These are phyloP conservation scores for Turnera subulata DNA, from an alignment of 345 rosid genomes.

Conservation along the genomic window DNA sequence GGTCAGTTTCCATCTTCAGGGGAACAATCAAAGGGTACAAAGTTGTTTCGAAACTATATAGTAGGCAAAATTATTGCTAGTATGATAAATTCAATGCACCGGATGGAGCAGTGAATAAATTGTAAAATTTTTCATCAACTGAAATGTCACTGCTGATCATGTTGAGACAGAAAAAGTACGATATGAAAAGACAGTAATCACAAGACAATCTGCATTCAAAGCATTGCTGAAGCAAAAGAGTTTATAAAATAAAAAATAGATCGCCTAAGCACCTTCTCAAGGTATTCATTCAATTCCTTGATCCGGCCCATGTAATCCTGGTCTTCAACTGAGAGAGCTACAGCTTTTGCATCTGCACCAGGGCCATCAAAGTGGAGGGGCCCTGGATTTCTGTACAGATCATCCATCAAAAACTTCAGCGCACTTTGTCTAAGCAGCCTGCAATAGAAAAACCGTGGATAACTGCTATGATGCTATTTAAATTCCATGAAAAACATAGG, in stretches of 20 bases:
- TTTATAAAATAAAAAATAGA: not conserved
- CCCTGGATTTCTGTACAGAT: slow-evolving; percentile 93
- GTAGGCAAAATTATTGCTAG: too few species aligned
- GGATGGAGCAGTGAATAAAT: too few species aligned
- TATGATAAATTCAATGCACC: too few species aligned
- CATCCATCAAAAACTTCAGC: slow-evolving; percentile 73
- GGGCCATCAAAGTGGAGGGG: slow-evolving; percentile 96
- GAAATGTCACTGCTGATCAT: too few species aligned
- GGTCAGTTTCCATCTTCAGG: too few species aligned
- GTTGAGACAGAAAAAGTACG: too few species aligned
- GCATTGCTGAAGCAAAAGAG: not conserved
- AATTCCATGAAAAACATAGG: too few species aligned
- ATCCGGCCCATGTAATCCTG: slow-evolving; percentile 99
- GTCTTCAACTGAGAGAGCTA: slow-evolving; percentile 86
- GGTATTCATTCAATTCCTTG: slow-evolving; percentile 80
- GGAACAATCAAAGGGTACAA: too few species aligned
- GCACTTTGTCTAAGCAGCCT: slow-evolving; percentile 83
- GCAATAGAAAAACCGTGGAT: slow-evolving; percentile 18
- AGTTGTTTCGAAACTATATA: too few species aligned
- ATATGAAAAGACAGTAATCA: not conserved
- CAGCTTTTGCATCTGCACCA: slow-evolving; percentile 88
- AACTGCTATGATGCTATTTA: too few species aligned
- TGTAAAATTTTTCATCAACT: too few species aligned
- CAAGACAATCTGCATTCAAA: not conserved
- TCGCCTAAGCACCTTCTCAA: slow-evolving; percentile 57